A percentile compares a stretch with the other conserved stretches of the same genome.
phyloP scores from a whole-genome alignment of 1,139 yeast species.

The Wickerhamomyces sp. region DNA sequence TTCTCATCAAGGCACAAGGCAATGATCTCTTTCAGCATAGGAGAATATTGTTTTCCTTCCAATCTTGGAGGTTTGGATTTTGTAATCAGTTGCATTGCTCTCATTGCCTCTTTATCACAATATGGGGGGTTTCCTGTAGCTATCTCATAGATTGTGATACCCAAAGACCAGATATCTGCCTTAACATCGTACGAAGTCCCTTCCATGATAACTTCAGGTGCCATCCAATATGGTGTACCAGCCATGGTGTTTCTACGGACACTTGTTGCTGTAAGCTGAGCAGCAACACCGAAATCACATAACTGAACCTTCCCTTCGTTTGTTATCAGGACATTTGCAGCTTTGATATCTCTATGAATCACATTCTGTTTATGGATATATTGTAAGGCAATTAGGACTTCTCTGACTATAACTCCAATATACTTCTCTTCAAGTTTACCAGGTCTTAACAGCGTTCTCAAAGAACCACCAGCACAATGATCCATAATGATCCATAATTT shows the following conservation, averaged over 20 bases:
- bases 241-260: slow-evolving; percentile 90
- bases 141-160: slow-evolving; percentile 89
- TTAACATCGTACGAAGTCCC: slow-evolving; percentile 82
- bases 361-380: slow-evolving; percentile 87
- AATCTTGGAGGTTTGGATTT: slow-evolving; percentile 91
- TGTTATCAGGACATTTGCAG: slow-evolving; percentile 87
- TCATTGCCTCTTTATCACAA: slow-evolving; percentile 88
- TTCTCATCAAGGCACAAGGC: slow-evolving; percentile 92
- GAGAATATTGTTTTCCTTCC: slow-evolving; percentile 82
- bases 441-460: slow-evolving; percentile 80
- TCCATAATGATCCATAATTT: slow-evolving; percentile 98
- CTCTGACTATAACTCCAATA: slow-evolving; percentile 77
- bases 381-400: slow-evolving; percentile 68
- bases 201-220: slow-evolving; percentile 95
- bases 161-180: slow-evolving; percentile 92
- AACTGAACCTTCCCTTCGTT: slow-evolving; percentile 86
- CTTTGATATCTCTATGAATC: slow-evolving; percentile 92
- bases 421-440: slow-evolving; percentile 85
- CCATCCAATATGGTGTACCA: slow-evolving; percentile 99
- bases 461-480: slow-evolving; percentile 94
- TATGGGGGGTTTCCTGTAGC: slow-evolving; percentile 98
- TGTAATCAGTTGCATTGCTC: slow-evolving; percentile 93
- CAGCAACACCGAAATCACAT: slow-evolving; percentile 98
- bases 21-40: slow-evolving; percentile 76
- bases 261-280: slow-evolving; percentile 76